Base-by-base conservation (phyloP, 805 yeast genomes). In the Barnettozyma populi region DNA sequence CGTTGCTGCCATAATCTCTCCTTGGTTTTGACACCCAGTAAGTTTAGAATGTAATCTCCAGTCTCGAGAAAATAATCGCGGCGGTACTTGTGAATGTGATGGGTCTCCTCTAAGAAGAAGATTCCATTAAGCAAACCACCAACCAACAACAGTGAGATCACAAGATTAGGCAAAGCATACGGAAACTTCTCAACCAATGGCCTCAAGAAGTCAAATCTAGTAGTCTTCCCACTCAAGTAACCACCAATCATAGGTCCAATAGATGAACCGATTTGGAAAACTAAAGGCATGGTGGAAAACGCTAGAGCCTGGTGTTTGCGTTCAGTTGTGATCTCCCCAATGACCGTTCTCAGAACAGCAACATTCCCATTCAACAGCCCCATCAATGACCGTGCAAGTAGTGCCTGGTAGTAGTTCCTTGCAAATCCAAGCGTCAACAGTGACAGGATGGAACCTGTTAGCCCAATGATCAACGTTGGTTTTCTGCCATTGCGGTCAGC, bases 321-420 rank as follows among this genome's bases (percentile, higher is more conserved):
- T 48, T 80, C 76, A 2, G 64, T 65, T 4, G 84, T 82, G 14
- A 79, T 62, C 57, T 82, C 88, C 3, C 86, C 87, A 40, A 82
- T 68, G 43, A 73, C 64, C 0, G 87, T 82, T 59, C 87, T 65
- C 29, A 82, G 57, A n/a, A 82, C 85, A 1, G 82, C 80, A 8
- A 80, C 76, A 57, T 82, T 82, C 7, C 86, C 88, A 57, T 81
- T 82, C 37, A 81, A 62, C 2, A 75, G 63, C 0, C 88, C 88
- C 65, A 77, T 73, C 38, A 73, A 52, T 19, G 74, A 67, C 56
- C 86, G 67, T 9, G 86, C 78, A 13, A 66, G 56, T 3, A 82
- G 53, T 0, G 86, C 86, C 64, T 70, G 67, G 55, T 70, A 73
- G 56, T 71, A 78, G 57, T 72, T 76, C 18, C 62, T 66, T 13